Conservation (phyloP, 345 rosid genomes). For the Lenwebbia sp. region DNA sequence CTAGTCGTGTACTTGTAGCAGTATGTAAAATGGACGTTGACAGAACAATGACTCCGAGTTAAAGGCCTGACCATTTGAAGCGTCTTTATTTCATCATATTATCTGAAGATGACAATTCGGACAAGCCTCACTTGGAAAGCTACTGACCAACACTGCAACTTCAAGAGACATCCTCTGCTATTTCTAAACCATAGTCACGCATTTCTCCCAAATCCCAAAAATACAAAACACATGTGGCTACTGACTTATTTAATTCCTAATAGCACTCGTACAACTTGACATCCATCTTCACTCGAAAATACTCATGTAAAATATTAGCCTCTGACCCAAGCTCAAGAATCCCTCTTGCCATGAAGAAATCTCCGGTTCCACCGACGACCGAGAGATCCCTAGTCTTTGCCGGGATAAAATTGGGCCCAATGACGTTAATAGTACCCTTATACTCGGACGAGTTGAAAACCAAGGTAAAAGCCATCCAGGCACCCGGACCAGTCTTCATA, state of each 20-base stretch:
- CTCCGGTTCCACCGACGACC: constrained; percentile 55
- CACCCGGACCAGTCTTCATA: not conserved
- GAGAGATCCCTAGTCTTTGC: constrained; percentile 53
- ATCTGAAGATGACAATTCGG: not conserved
- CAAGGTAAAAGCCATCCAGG: constrained; percentile 14
- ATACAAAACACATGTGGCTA: not conserved
- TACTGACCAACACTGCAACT: not conserved
- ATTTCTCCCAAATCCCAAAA: not conserved
- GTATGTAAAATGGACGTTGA: not conserved
- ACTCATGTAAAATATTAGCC: not conserved
- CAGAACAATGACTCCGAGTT: not conserved
- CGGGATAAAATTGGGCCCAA: constrained; percentile 42
- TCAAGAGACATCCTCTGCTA: not conserved
- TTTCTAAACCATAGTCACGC: not conserved
- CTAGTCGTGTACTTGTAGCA: not conserved
- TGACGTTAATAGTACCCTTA: constrained; percentile 40
- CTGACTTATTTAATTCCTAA: not conserved
- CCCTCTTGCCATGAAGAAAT: constrained; percentile 66
- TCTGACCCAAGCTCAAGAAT: constrained; percentile 38
- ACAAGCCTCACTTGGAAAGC: not conserved
- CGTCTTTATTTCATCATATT: not conserved
- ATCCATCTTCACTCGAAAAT: constrained; percentile 41
- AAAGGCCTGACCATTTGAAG: not conserved
- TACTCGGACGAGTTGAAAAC: constrained; percentile 17
- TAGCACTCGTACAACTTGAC: constrained; percentile 34